These are phyloP conservation scores for Striga asiatica DNA, from an alignment of 257 asterid genomes.

Conservation along the genomic window DNA sequence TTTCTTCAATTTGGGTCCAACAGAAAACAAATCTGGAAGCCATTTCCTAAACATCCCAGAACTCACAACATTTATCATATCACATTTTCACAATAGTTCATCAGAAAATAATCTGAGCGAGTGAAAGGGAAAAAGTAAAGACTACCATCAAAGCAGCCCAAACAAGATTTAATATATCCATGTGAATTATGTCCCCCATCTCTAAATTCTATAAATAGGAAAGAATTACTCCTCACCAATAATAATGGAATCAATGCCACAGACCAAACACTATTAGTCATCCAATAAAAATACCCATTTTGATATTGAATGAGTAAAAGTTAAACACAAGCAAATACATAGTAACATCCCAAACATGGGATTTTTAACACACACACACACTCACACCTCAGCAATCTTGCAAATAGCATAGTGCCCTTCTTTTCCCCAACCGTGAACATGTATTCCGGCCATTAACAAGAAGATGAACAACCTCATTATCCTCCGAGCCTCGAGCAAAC, in stretches of 20 bases:
- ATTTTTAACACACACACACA: neutral
- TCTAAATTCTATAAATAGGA: too few relatives aligned
- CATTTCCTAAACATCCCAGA: neutral
- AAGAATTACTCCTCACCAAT: too few relatives aligned
- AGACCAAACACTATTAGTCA: too few relatives aligned
- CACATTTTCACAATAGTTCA: neutral
- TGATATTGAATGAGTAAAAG: neutral
- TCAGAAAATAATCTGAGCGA: too few relatives aligned
- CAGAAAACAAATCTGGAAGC: neutral
- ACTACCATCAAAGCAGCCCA: neutral
- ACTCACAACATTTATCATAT: neutral
- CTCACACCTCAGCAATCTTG: constrained; percentile 77
- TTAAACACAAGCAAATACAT: neutral
- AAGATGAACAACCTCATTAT: constrained; percentile 21
- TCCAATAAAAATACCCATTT: neutral
- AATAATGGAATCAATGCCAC: too few relatives aligned
- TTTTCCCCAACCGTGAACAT: constrained; percentile 62
- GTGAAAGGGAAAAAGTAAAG: too few relatives aligned
- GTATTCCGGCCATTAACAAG: constrained; percentile 23
- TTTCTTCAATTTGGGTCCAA: neutral
- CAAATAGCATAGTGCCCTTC: constrained; percentile 73
- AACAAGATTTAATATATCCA: neutral
- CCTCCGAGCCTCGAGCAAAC: constrained; percentile 20
- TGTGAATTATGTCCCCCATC: too few relatives aligned
- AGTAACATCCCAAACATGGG: neutral